A percentile compares a stretch with the other conserved stretches of the same genome.
phyloP scores from a whole-genome alignment of 192 early-diverging fungal genomes.

The Phycomyces nitens region DNA sequence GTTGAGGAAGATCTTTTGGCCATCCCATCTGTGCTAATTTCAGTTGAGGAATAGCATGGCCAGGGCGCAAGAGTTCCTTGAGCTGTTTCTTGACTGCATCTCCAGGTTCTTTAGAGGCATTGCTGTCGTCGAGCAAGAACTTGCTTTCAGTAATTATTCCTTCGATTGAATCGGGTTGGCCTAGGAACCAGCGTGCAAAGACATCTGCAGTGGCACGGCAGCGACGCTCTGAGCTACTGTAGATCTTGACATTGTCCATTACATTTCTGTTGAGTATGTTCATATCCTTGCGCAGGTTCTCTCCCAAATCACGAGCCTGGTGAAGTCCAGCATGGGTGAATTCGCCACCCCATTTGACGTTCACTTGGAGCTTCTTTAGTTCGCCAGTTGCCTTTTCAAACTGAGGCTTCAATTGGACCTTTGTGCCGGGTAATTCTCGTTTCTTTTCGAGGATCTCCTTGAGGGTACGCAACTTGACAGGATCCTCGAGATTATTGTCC shows the following conservation, averaged over 20 bases:
- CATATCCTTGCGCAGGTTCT: slow-evolving; percentile 89
- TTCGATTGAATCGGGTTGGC: slow-evolving; percentile 51
- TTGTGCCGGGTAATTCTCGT: slow-evolving; percentile 79
- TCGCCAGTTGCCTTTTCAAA: slow-evolving; percentile 50
- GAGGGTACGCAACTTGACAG: slow-evolving; percentile 56
- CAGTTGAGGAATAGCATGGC: slow-evolving; percentile 2
- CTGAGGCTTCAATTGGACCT: slow-evolving; percentile 88
- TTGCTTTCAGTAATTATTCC: slow-evolving; percentile 70
- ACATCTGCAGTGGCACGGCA: slow-evolving; percentile 82
- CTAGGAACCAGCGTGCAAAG: slow-evolving; percentile 66
- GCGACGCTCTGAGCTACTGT: slow-evolving; percentile 81
- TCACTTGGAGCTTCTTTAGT: slow-evolving; percentile 76
- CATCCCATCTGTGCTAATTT: slow-evolving; percentile 19
- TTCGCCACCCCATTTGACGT: slow-evolving; percentile 96
- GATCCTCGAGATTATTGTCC: slow-evolving; percentile 45
- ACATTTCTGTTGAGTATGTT: slow-evolving; percentile 81
- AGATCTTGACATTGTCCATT: slow-evolving; percentile 84
- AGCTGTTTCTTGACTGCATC: slow-evolving; percentile 81
- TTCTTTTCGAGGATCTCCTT: slow-evolving; percentile 80
- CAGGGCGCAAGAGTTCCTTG: slow-evolving; percentile 34
- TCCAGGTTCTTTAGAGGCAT: slow-evolving; percentile 91
- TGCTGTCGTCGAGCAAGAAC: slow-evolving; percentile 93
- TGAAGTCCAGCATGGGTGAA: slow-evolving; percentile 91
- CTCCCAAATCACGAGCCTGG: slow-evolving; percentile 88
- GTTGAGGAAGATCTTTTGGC: slow-evolving; percentile 31